Evolutionary conservation across 768 basidiomycete genomes (phyloP), one percentile per base, ranked within the genome.

Genomic region (Lactarius pseudohatsudake): DNA sequence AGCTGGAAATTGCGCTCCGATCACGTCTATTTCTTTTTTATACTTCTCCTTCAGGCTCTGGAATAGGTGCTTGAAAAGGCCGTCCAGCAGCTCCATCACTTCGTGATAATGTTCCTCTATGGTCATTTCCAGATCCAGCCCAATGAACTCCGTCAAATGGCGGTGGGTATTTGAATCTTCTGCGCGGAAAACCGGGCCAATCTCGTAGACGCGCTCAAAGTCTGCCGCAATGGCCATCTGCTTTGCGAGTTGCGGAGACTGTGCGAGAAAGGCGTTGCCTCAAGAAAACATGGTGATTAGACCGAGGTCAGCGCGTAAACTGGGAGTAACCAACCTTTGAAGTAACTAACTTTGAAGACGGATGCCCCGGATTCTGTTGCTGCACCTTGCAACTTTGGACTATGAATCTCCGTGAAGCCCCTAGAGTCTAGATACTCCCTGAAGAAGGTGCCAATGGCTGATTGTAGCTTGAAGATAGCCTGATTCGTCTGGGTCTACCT

Each of bases 191-290:
- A 98, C 96, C 64, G 90, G 87, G 0, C 89, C 97, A 67, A 99
- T 94, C 79, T 99, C 97, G 78, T 96, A 99, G 9, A 99, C 97
- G 38, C 94, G 86, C 77, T 98, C 97, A 75, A 98, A 95, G 79
- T 98, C 97, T 62, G 94, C 95, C 40, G 97, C 94, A 72, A 99
- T 98, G 67, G 91, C 92, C 97, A 99, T 99, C 79, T 99, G 97
- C 78, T 99, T 99, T 59, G 95, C 93, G 18, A 98, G 82, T 75
- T 99, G 97, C 47, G 97, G 97, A 45, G 92, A 95, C 77, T 99
- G 97, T 22, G 97, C 97, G 47, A 99, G 85, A 81, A 84, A 99
- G 2, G 97, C 97, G 71, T 77, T 85, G 36, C 92, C 95, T 96
- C 53, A 34, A 34, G 1, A 53, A n/a, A 45, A 57, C 9, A 62